A percentile compares a stretch with the other conserved stretches of the same genome.
Evolutionary conservation across 148 eudicot genomes (phyloP).

Genomic region (Selenicereus undatus): DNA sequence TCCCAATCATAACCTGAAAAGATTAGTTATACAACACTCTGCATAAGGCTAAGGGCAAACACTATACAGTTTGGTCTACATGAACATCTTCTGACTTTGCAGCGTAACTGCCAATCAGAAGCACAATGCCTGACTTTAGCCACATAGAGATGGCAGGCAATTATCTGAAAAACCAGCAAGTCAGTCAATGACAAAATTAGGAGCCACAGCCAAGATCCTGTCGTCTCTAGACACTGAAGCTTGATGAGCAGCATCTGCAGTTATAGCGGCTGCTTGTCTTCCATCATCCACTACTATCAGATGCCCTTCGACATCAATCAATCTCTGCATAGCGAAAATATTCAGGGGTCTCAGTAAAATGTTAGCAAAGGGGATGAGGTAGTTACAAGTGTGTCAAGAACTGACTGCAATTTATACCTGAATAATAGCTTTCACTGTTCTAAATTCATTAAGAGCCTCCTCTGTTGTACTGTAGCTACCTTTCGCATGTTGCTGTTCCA

Average conservation of each 20-base stretch:
- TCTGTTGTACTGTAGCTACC: constrained; percentile 59
- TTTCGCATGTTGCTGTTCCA: constrained; percentile 71
- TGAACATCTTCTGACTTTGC: neutral
- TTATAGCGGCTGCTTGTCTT: constrained; percentile 40
- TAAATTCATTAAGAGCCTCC: constrained; percentile 66
- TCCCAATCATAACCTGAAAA: too few species aligned
- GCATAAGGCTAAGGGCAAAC: neutral
- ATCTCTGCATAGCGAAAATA: constrained; percentile 49
- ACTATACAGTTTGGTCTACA: constrained; percentile 11
- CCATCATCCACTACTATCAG: constrained; percentile 88
- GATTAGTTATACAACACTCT: constrained; percentile 7
- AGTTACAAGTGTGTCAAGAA: neutral
- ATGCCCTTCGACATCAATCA: constrained; percentile 79
- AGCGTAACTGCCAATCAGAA: neutral
- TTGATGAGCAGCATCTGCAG: constrained; percentile 41
- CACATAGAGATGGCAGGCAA: neutral
- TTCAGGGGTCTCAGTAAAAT: neutral
- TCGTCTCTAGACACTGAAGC: constrained; percentile 59
- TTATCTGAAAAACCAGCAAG: neutral
- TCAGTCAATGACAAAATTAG: constrained; percentile 76
- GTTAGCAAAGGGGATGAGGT: neutral
- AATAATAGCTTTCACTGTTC: constrained; percentile 72
- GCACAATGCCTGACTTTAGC: neutral
- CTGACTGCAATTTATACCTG: constrained; percentile 51
- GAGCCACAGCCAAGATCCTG: constrained; percentile 86